A percentile compares a stretch with the other conserved stretches of the same genome.
Evolutionary conservation across 176 grass and related monocot species (phyloP).

Genomic region (Phyllostachys edulis): DNA sequence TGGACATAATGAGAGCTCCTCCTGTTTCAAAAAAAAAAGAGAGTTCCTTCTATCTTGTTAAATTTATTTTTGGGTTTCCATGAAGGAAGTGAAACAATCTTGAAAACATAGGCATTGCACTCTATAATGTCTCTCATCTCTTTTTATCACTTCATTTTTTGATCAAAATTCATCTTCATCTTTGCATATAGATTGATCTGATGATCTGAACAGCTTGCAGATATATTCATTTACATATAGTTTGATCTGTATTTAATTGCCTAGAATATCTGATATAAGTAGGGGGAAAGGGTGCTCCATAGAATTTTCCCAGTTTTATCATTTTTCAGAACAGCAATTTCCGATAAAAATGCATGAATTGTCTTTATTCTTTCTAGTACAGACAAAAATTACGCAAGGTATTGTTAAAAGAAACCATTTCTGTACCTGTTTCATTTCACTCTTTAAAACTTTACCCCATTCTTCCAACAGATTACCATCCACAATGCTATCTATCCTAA

Average conservation of each 20-base stretch:
- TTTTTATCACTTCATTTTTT: neutral
- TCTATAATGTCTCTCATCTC: neutral
- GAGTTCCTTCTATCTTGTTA: neutral
- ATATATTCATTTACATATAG: neutral
- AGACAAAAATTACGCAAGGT: neutral
- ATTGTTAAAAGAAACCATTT: neutral
- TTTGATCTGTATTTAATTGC: neutral
- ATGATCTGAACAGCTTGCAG: neutral
- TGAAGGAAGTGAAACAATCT: neutral
- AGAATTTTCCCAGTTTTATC: neutral
- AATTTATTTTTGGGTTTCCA: neutral
- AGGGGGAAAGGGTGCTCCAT: neutral
- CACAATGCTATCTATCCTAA: neutral
- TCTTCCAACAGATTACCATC: neutral
- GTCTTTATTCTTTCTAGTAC: neutral
- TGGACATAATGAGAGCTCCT: neutral
- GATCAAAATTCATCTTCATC: neutral
- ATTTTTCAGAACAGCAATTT: neutral
- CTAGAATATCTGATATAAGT: neutral
- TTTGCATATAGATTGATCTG: slow-evolving; percentile 7
- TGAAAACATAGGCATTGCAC: neutral
- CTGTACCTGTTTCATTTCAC: neutral
- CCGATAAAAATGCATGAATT: neutral
- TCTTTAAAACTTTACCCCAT: neutral
- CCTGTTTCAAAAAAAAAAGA: neutral